Conservation (phyloP, 768 basidiomycete genomes). For the Gelatoporia subvermispora region DNA sequence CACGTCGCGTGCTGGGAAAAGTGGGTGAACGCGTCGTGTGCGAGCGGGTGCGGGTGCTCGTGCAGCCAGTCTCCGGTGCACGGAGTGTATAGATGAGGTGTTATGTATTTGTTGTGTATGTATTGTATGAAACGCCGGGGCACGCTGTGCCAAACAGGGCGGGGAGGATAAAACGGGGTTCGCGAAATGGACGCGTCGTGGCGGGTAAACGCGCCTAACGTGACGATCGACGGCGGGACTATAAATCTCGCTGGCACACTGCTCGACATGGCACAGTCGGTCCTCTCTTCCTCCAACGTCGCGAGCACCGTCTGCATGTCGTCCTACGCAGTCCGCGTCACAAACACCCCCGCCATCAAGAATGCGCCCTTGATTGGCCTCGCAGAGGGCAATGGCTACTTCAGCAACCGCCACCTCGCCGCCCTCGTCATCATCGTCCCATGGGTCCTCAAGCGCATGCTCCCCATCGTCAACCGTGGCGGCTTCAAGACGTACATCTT, state of each 20-base stretch:
- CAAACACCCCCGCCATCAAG: conserved; percentile 73
- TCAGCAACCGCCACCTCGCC: conserved; percentile 78
- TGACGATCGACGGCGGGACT: too few species aligned
- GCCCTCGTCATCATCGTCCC: conserved; percentile 75
- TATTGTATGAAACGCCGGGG: neutral
- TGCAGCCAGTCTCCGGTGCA: conserved; percentile 4
- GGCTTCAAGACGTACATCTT: conserved; percentile 86
- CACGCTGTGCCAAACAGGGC: conserved; percentile 6
- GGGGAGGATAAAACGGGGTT: neutral
- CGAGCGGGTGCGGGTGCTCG: conserved; percentile 23
- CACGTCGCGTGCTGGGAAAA: conserved; percentile 21
- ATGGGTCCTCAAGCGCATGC: conserved; percentile 74
- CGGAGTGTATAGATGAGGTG: too few species aligned
- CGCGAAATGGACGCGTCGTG: conserved; percentile 6
- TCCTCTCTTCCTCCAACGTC: conserved; percentile 2
- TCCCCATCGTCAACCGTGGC: conserved; percentile 78
- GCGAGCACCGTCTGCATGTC: conserved; percentile 27
- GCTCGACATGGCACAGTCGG: neutral
- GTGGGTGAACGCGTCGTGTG: conserved; percentile 15
- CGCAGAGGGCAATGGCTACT: conserved; percentile 81
- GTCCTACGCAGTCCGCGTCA: conserved; percentile 48
- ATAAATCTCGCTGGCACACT: too few species aligned
- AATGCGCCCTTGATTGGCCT: conserved; percentile 81
- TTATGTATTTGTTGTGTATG: too few species aligned
- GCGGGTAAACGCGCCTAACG: neutral